Percentiles rank a stretch among this genome's conserved stretches.
phyloP scores from a whole-genome alignment of 768 basidiomycete genomes.

The Suillus hirtellus region DNA sequence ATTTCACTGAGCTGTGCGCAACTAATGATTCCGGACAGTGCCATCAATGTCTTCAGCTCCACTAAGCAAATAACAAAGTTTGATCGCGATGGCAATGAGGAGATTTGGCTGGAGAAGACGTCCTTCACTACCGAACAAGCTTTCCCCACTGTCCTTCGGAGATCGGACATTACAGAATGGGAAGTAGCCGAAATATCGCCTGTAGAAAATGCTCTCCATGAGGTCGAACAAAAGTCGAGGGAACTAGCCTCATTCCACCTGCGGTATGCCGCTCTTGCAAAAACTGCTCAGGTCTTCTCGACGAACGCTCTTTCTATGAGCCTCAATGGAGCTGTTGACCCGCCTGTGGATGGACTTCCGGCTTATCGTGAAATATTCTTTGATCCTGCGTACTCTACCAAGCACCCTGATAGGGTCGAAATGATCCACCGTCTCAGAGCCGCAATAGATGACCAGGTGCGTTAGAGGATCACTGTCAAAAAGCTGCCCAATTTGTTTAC shows the following conservation, averaged over 20 bases:
- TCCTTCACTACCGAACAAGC: conserved; percentile 83
- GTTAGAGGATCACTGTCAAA: conserved; percentile 15
- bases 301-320: conserved; percentile 86
- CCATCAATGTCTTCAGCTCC: conserved; percentile 80
- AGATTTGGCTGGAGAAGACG: conserved; percentile 88
- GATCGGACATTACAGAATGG: conserved; percentile 79
- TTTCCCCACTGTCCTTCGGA: conserved; percentile 88
- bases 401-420: conserved; percentile 69
- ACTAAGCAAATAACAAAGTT: conserved; percentile 66
- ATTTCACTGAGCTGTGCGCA: not conserved
- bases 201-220: conserved; percentile 76
- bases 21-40: conserved; percentile 45
- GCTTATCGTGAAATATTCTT: conserved; percentile 81
- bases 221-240: conserved; percentile 78
- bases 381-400: conserved; percentile 60
- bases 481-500: conserved; percentile 4
- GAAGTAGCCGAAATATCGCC: conserved; percentile 81
- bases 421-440: conserved; percentile 69
- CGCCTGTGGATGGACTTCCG: conserved; percentile 71
- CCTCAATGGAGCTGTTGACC: conserved; percentile 85
- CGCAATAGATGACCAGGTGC: conserved; percentile 82
- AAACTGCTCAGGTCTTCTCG: conserved; percentile 68
- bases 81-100: conserved; percentile 65
- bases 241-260: conserved; percentile 69
- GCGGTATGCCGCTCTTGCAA: conserved; percentile 76